Evolutionary conservation across 2,329 filamentous ascomycete genomes (phyloP).

Genomic region (Neopestalotiopsis sp.): DNA sequence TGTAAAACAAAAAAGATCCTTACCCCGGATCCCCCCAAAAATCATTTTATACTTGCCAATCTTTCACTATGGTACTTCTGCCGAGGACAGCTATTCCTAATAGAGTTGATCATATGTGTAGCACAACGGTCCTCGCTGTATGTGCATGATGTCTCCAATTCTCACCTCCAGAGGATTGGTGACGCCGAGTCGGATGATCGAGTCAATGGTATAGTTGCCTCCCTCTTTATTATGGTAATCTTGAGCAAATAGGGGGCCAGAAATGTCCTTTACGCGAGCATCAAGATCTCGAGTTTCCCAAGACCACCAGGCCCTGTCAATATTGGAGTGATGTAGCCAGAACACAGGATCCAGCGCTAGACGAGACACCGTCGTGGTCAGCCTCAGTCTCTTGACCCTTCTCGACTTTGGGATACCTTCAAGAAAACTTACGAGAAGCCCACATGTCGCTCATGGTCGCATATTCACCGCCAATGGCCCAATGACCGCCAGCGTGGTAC

Average conservation of each 20-base stretch:
- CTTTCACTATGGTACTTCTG: not conserved
- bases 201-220: constrained; percentile 17
- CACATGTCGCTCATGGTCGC: constrained; percentile 19
- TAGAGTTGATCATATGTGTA: constrained; percentile 18
- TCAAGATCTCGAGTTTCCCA: constrained; percentile 17
- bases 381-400: not conserved
- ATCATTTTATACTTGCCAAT: not conserved
- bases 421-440: constrained; percentile 10
- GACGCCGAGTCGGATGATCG: constrained; percentile 11
- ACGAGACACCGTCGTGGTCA: not conserved
- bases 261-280: constrained; percentile 15
- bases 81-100: constrained; percentile 1
- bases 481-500: constrained; percentile 19
- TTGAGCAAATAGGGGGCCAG: constrained; percentile 14
- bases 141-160: constrained; percentile 17
- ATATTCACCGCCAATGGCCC: constrained; percentile 18
- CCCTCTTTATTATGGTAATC: constrained; percentile 15
- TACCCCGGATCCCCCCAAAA: constrained; percentile 2
- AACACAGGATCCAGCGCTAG: constrained; percentile 18
- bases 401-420: not conserved
- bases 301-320: constrained; percentile 21
- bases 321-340: constrained; percentile 16
- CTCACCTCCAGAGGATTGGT: not conserved
- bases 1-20: not conserved
- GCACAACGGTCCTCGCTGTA: constrained; percentile 16